Percentiles rank a stretch among this genome's conserved stretches.
Conservation (phyloP, 2,329 filamentous ascomycete genomes). For the Clarireedia hainanense region DNA sequence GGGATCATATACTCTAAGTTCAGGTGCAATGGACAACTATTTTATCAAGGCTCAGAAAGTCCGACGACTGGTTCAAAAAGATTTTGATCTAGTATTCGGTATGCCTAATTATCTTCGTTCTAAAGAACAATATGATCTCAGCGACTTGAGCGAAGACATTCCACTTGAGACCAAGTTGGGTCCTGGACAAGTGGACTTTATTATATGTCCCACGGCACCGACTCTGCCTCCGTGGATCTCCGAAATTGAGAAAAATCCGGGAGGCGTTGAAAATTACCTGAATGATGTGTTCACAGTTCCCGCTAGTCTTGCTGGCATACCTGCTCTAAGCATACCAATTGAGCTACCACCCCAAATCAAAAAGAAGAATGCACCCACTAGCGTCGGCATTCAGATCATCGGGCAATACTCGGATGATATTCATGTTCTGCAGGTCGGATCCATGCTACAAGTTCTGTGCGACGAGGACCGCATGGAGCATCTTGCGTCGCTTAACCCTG, state of each 20-base stretch:
- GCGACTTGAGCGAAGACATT: slow-evolving; percentile 49
- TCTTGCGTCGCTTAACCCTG: too few relatives aligned
- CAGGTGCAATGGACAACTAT: slow-evolving; percentile 89
- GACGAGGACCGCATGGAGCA: not conserved
- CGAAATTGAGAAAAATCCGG: slow-evolving; percentile 43
- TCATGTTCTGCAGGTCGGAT: slow-evolving; percentile 50
- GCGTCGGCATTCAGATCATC: slow-evolving; percentile 64
- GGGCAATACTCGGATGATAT: slow-evolving; percentile 76
- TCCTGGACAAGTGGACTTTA: slow-evolving; percentile 66
- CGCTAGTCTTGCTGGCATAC: slow-evolving; percentile 83
- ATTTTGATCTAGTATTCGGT: slow-evolving; percentile 76
- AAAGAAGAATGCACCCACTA: slow-evolving; percentile 28
- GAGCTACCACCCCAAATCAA: slow-evolving; percentile 21
- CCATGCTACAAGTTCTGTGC: slow-evolving; percentile 1
- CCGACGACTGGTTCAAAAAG: slow-evolving; percentile 71
- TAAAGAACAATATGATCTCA: slow-evolving; percentile 46
- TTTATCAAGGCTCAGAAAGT: slow-evolving; percentile 91
- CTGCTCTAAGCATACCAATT: slow-evolving; percentile 72
- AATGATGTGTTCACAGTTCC: slow-evolving; percentile 96
- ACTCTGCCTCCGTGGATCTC: slow-evolving; percentile 60
- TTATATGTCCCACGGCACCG: slow-evolving; percentile 82
- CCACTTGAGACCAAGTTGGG: slow-evolving; percentile 47
- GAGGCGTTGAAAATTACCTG: slow-evolving; percentile 68
- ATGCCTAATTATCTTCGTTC: slow-evolving; percentile 60
- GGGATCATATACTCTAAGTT: slow-evolving; percentile 83